A percentile compares a stretch with the other conserved stretches of the same genome.
phyloP scores from a whole-genome alignment of 768 basidiomycete species.

The Lactarius akahatsu region DNA sequence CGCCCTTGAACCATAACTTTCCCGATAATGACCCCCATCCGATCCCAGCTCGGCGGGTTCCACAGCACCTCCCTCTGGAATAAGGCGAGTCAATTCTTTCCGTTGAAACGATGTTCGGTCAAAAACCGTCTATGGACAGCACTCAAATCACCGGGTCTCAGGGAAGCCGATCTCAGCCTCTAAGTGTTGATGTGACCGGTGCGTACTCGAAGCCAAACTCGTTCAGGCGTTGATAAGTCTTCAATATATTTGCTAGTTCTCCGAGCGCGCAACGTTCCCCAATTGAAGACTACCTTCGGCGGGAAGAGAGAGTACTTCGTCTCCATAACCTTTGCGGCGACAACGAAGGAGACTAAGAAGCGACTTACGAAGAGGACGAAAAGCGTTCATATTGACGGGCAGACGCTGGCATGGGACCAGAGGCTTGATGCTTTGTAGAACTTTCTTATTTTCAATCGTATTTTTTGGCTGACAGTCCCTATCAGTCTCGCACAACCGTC shows the following conservation, averaged over 20 bases:
- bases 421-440: not conserved
- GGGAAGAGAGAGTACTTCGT: not conserved
- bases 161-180: not conserved
- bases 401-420: not conserved
- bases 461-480: not conserved
- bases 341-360: not conserved
- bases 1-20: not conserved
- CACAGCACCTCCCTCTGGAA: not conserved
- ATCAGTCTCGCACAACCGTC: not conserved
- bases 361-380: not conserved
- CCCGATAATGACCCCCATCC: not conserved
- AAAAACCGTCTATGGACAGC: not conserved
- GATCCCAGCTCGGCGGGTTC: not conserved
- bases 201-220: not conserved
- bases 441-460: not conserved
- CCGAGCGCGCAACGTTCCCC: not conserved
- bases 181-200: too few species aligned
- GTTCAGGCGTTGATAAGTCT: not conserved
- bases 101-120: not conserved
- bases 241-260: not conserved
- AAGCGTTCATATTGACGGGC: not conserved
- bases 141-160: not conserved
- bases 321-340: not conserved
- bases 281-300: not conserved
- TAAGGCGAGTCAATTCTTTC: not conserved